Evolutionary conservation across 73 alveolate species (phyloP), one percentile per base, ranked within the genome.

Genomic region (Stentor coeruleus): DNA sequence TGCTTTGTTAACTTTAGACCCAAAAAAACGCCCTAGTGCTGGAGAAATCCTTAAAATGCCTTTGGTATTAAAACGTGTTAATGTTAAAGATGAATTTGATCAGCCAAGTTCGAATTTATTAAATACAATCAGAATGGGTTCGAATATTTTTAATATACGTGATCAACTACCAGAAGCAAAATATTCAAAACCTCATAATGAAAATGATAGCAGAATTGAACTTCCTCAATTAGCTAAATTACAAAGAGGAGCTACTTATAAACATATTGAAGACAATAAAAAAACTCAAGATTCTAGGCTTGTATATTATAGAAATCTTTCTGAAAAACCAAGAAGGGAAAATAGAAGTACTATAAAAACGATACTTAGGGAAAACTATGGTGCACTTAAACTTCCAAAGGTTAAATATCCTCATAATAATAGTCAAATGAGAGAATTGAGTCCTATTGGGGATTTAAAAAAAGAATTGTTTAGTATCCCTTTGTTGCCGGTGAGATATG

Each of bases 11-110:
- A 77, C 72, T 57, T 94, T 91, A 88, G 97, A 94, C 84, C 97
- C 98, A n/a, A 82, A 85, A 58, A 82, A 87, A 35, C 84, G 98
- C 37, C 97, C 92, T 0, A 83, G 96, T 39, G 97, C 96, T 3
- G 77, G 83, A n/a, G 91, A 90, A 81, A 58, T 91, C 40, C 74
- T 91, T 58, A 84, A 57, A 35, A 90, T 82, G 66, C 91, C 91
- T 35, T 91, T n/a, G n/a, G n/a, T n/a, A n/a, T n/a, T n/a, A n/a
- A n/a, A n/a, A n/a, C n/a, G n/a, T n/a, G n/a, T n/a, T n/a, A n/a
- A n/a, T n/a, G n/a, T n/a, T n/a, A n/a, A n/a, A n/a, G n/a, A n/a
- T n/a, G n/a, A n/a, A n/a, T n/a, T n/a, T n/a, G n/a, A n/a, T n/a
- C n/a, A n/a, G n/a, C n/a, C n/a, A n/a, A n/a, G n/a, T n/a, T n/a